Evolutionary conservation across 768 basidiomycete genomes (phyloP), one percentile per base, ranked within the genome.

Genomic region (Megacollybia marginata): DNA sequence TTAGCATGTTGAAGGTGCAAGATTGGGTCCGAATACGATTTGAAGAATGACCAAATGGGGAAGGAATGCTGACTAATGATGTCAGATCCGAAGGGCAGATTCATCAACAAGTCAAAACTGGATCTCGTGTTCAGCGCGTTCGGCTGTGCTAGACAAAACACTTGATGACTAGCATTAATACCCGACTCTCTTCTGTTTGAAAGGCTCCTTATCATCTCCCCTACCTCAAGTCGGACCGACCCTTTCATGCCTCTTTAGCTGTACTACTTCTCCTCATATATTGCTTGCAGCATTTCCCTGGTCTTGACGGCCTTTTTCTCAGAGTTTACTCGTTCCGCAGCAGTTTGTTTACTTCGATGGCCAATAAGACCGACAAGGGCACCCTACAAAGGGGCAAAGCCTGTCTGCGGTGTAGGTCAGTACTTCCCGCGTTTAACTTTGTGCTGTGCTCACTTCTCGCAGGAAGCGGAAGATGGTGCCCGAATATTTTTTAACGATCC

Each of bases 401-500:
- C 47, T 85, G 83, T 69, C 70, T 85, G 47, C 74, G 83, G 68
- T 85, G 83, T 79, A 80, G 82, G 82, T 82, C 53, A 50, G 71
- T 67, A 44, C 16, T 44, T 31, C 9, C 49, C 34, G 20, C 32
- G 49, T 50, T 40, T 48, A 3, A 44, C 18, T 31, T 35, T 9
- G 33, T 48, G 49, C 47, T 52, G 49, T 52, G 54, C 50, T 49
- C 54, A 46, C 50, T 33, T 48, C 47, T 48, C 54, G 52, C 56
- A 85, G 83, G 65, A 84, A 84, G 65, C 74, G 83, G 54, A 85
- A 85, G 66, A 84, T 85, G 83, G 83, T 80, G 51, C 43, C 5
- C 19, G 34, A 16, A 28, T 42, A 11, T 28, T 47, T 47, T 10
- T 44, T 44, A 47, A 42, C 53, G 35, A 35, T 1, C 35, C 48